These are phyloP conservation scores for Iberis amara DNA, from an alignment of 441 rosid species.

Conservation along the genomic window DNA sequence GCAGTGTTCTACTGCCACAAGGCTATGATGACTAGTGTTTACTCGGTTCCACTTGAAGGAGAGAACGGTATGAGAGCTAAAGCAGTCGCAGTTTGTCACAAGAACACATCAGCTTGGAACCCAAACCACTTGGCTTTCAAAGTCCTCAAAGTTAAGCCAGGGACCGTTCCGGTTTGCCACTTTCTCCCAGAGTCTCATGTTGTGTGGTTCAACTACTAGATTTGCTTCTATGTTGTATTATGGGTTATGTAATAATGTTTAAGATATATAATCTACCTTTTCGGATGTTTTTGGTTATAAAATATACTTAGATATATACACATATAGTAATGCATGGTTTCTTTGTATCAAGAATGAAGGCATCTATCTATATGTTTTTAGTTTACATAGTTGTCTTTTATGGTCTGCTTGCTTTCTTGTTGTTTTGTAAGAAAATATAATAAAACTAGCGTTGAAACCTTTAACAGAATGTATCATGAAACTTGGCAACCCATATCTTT, in stretches of 20 bases:
- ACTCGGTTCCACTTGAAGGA: constrained; percentile 50
- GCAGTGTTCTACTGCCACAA: constrained; percentile 79
- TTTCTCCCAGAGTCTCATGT: constrained; percentile 78
- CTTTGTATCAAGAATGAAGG: not conserved
- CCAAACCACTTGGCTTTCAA: constrained; percentile 86
- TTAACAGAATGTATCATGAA: too few species aligned
- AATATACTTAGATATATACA: constrained; percentile 15
- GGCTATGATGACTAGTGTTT: constrained; percentile 43
- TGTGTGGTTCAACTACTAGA: constrained; percentile 62
- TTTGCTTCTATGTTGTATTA: not conserved
- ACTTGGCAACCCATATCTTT: too few species aligned
- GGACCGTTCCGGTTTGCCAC: constrained; percentile 73
- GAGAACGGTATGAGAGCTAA: constrained; percentile 49
- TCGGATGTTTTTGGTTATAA: constrained; percentile 23
- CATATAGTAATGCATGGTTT: too few species aligned
- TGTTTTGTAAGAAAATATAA: constrained; percentile 14
- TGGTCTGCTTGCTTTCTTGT: constrained; percentile 12
- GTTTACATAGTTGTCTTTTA: not conserved
- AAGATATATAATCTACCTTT: constrained; percentile 3
- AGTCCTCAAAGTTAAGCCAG: constrained; percentile 75
- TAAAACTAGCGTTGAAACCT: constrained; percentile 2
- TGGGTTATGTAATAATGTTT: constrained; percentile 18
- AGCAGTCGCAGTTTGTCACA: constrained; percentile 80
- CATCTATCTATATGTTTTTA: constrained; percentile 18
- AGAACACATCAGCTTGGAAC: constrained; percentile 84